Base-by-base conservation (phyloP, 345 rosid species). In the Cochlearia excelsa region DNA sequence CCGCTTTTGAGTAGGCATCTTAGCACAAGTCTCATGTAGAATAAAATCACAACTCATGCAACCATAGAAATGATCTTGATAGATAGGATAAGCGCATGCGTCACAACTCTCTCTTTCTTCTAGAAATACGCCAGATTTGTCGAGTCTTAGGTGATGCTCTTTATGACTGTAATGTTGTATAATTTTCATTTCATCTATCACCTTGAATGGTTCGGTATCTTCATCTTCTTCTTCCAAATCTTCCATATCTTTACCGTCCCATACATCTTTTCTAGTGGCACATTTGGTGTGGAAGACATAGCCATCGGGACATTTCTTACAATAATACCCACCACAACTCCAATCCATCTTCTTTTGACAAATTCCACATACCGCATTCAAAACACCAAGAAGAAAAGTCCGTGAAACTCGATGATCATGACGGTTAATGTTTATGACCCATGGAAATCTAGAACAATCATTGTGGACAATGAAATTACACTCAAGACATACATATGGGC, bases 71-170 rank as follows among this genome's bases (percentile, higher is more conserved):
- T 10, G 7, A 41, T 56, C 4, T 2, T 28, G 48, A 42, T 41
- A 41, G n/a, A 56, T 56, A 3, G 61, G 61, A 56, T 30, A 42
- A 27, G 3, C 1, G 11, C 48, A 56, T 41, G 61, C 61, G 27
- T 40, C 6, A 3, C 61, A 56, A n/a, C 10, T 41, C 37, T n/a
- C n/a, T n/a, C 34, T 9, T 1, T 26, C 45, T 34, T 54, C 26
- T 1, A 38, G 2, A 27, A 27, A 54, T 45, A 54, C 5, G 27
- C 46, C 59, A 9, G 33, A 54, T 3, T 54, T 38, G 9, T 39
- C 59, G 2, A 54, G 46, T 9, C 46, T 54, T 38, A 54, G 26
- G 26, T 28, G 3, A 26, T 54, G 59, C 3, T 9, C 5, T 2
- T 2, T 0, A 4, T 53, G 57, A 44, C 3, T 3, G 4, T 3